Conservation (phyloP, 768 basidiomycete species). For the Mycena indigotica region DNA sequence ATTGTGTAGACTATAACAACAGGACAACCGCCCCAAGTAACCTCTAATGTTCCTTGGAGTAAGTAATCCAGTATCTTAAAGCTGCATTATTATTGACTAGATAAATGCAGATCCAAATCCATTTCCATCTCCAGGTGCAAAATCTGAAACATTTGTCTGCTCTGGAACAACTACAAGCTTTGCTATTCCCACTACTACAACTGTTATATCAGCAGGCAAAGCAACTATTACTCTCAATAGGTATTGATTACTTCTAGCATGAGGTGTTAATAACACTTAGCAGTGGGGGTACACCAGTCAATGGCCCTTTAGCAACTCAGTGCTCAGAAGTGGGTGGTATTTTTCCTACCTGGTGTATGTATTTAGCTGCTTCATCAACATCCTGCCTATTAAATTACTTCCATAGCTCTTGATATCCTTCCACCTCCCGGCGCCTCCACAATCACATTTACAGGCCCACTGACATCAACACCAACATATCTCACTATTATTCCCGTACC, state of each 20-base stretch:
- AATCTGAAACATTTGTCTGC: slow-evolving; percentile 8
- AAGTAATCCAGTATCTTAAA: too few relatives aligned
- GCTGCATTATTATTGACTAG: too few relatives aligned
- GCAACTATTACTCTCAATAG: slow-evolving; percentile 5
- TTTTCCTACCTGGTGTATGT: slow-evolving; percentile 1
- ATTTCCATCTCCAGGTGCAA: slow-evolving; percentile 1
- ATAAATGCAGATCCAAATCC: slow-evolving; percentile 8
- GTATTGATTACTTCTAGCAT: background rate
- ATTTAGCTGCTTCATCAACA: background rate
- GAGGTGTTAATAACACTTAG: background rate
- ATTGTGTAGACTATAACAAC: background rate
- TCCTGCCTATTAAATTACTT: background rate
- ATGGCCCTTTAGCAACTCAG: background rate
- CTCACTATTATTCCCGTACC: background rate
- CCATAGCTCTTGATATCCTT: slow-evolving; percentile 5
- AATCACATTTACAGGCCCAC: slow-evolving; percentile 11
- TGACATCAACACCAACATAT: slow-evolving; percentile 4
- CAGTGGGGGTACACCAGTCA: slow-evolving; percentile 9
- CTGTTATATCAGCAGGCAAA: background rate
- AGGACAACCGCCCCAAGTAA: background rate
- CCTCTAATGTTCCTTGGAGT: slow-evolving; percentile 1
- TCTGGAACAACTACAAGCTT: slow-evolving; percentile 1
- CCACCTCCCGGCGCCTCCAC: slow-evolving; percentile 3
- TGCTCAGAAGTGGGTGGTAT: background rate
- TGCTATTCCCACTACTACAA: background rate